These are phyloP conservation scores for Solanum phureja DNA, from an alignment of 257 asterid genomes.

Conservation along the genomic window DNA sequence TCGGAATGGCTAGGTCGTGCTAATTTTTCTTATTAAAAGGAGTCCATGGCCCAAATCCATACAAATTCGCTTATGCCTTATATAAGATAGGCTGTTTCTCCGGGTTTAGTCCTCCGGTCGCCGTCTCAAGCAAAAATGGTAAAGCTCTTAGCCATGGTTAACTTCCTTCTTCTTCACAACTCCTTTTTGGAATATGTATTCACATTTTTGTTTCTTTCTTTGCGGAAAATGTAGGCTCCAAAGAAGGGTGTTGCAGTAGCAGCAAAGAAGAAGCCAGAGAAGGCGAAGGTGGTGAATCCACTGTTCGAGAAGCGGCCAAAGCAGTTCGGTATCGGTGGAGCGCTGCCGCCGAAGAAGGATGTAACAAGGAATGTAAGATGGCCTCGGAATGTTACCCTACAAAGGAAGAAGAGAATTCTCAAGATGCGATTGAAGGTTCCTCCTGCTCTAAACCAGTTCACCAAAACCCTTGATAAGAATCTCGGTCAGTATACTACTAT, in stretches of 20 bases:
- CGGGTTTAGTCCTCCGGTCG: neutral
- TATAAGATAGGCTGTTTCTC: neutral
- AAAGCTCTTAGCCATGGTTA: neutral
- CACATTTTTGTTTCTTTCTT: no score
- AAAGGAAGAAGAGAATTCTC: slow-evolving; percentile 33
- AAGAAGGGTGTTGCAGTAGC: slow-evolving; percentile 14
- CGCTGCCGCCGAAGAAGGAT: slow-evolving; percentile 34
- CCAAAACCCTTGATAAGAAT: slow-evolving; percentile 36
- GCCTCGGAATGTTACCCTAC: slow-evolving; percentile 23
- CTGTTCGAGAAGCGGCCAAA: slow-evolving; percentile 32
- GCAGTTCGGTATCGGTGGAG: slow-evolving; percentile 38
- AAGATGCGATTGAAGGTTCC: slow-evolving; percentile 40
- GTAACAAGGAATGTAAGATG: slow-evolving; percentile 25
- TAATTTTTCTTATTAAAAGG: no score
- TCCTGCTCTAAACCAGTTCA: slow-evolving; percentile 35
- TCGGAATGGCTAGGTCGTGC: rapidly evolving
- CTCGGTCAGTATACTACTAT: slow-evolving; percentile 11
- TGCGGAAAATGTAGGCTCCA: neutral
- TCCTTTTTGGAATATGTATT: neutral
- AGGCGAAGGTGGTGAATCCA: slow-evolving; percentile 26
- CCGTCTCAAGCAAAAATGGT: neutral
- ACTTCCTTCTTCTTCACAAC: neutral
- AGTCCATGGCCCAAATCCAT: neutral
- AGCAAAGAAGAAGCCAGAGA: slow-evolving; percentile 15
- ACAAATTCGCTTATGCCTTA: neutral